A percentile compares a stretch with the other conserved stretches of the same genome.
Conservation (phyloP, 2,329 filamentous ascomycete species). For the Fusarium circinatum region DNA sequence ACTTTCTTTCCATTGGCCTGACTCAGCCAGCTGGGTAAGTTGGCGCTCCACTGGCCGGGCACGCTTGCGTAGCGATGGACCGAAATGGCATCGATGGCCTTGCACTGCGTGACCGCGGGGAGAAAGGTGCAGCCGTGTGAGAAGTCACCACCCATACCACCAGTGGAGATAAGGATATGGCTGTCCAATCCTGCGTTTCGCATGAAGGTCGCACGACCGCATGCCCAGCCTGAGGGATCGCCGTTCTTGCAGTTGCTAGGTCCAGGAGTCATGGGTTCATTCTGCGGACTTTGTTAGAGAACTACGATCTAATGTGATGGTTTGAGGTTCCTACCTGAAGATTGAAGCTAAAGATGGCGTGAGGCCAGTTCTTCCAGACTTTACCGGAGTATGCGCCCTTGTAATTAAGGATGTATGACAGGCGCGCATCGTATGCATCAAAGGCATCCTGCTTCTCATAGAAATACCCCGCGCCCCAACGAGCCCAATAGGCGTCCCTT, state of each 20-base stretch:
- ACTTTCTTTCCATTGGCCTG: neutral
- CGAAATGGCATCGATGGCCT: neutral
- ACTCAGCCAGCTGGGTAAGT: neutral
- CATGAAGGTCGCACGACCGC: neutral
- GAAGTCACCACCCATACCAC: neutral
- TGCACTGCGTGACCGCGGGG: neutral
- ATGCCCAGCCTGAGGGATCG: neutral
- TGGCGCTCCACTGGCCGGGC: neutral
- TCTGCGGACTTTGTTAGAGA: neutral
- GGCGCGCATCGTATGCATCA: neutral
- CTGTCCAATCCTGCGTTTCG: neutral
- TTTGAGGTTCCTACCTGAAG: neutral
- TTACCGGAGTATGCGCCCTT: neutral
- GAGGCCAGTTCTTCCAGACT: conserved; percentile 1
- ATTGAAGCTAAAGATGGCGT: neutral
- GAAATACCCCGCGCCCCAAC: neutral
- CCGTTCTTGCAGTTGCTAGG: neutral
- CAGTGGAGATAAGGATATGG: neutral
- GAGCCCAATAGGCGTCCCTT: neutral
- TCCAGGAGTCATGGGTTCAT: neutral
- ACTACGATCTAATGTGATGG: rapidly evolving
- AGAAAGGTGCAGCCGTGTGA: neutral
- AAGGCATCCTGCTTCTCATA: neutral
- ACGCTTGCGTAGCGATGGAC: neutral
- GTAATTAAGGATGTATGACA: neutral